These are phyloP conservation scores for Aethionema arabicum DNA, from an alignment of 345 rosid genomes.

Conservation along the genomic window DNA sequence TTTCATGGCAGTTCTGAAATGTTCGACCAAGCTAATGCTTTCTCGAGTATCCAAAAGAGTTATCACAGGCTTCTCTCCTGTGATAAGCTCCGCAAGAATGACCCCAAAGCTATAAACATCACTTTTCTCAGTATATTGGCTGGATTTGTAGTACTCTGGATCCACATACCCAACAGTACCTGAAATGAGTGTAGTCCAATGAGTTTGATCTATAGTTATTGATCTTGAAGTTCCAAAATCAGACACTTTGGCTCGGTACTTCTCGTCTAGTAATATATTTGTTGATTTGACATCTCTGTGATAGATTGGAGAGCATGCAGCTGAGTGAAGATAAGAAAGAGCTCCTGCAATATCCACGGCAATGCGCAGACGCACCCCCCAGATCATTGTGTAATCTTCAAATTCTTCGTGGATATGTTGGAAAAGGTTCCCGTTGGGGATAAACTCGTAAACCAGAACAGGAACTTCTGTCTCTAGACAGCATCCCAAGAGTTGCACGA, in stretches of 20 bases:
- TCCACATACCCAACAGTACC: slow-evolving; percentile 35
- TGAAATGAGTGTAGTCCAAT: slow-evolving; percentile 25
- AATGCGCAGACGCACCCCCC: slow-evolving; percentile 42
- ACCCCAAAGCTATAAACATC: slow-evolving; percentile 36
- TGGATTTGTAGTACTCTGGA: slow-evolving; percentile 31
- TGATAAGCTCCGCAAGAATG: slow-evolving; percentile 15
- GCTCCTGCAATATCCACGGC: slow-evolving; percentile 40
- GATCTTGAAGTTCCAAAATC: slow-evolving; percentile 38
- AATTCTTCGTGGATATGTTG: slow-evolving; percentile 38
- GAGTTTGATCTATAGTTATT: slow-evolving; percentile 35
- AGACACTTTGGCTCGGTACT: slow-evolving; percentile 31
- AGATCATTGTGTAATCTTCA: slow-evolving; percentile 28
- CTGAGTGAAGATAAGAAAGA: slow-evolving; percentile 40
- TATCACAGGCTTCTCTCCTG: slow-evolving; percentile 30
- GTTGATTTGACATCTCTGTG: slow-evolving; percentile 46
- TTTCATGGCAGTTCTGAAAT: slow-evolving; percentile 40
- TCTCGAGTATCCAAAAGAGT: slow-evolving; percentile 43
- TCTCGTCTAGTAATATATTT: slow-evolving; percentile 31
- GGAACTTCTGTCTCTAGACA: slow-evolving; percentile 53
- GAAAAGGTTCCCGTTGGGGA: slow-evolving; percentile 43
- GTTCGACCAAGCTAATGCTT: slow-evolving; percentile 44
- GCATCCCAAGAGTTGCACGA: slow-evolving; percentile 47
- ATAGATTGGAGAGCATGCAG: slow-evolving; percentile 39
- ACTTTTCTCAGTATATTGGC: slow-evolving; percentile 31
- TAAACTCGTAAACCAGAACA: slow-evolving; percentile 46